These are phyloP conservation scores for Simmondsia chinensis DNA, from an alignment of 148 eudicot species.

Conservation along the genomic window DNA sequence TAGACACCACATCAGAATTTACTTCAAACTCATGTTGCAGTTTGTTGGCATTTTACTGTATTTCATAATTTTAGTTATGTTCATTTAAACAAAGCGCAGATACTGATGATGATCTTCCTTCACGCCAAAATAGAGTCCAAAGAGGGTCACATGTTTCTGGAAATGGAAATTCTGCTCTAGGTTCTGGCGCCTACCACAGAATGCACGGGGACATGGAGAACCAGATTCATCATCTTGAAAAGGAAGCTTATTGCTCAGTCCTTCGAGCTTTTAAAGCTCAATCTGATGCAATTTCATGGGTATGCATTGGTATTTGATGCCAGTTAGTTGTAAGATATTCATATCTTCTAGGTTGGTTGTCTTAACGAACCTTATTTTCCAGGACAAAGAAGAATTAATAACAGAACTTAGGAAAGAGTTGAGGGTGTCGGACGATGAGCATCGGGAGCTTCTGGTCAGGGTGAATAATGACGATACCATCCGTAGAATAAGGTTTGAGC, in stretches of 20 bases:
- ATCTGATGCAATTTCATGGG: slow-evolving; percentile 95
- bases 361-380: slow-evolving; percentile 8
- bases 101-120: slow-evolving; percentile 45
- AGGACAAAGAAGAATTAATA: slow-evolving; percentile 90
- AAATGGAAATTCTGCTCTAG: slow-evolving; percentile 30
- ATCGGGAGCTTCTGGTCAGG: slow-evolving; percentile 71
- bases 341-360: slow-evolving; percentile 15
- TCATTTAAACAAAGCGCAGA: slow-evolving; percentile 26
- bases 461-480: slow-evolving; percentile 72
- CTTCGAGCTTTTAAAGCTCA: slow-evolving; percentile 94
- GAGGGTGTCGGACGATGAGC: slow-evolving; percentile 96
- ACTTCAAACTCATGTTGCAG: too few relatives aligned
- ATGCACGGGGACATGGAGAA: slow-evolving; percentile 68
- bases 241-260: slow-evolving; percentile 80
- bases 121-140: slow-evolving; percentile 29
- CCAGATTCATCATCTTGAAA: slow-evolving; percentile 86
- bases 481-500: slow-evolving; percentile 59
- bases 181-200: slow-evolving; percentile 30
- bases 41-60: too few relatives aligned
- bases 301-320: slow-evolving; percentile 18
- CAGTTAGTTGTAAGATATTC: slow-evolving; percentile 2
- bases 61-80: too few relatives aligned
- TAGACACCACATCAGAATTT: too few relatives aligned
- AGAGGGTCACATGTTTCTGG: slow-evolving; percentile 23
- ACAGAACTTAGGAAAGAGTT: slow-evolving; percentile 93